Percentiles rank a stretch among this genome's conserved stretches.
Conservation (phyloP, 2,329 filamentous ascomycete species). For the Monosporascus cannonballus region DNA sequence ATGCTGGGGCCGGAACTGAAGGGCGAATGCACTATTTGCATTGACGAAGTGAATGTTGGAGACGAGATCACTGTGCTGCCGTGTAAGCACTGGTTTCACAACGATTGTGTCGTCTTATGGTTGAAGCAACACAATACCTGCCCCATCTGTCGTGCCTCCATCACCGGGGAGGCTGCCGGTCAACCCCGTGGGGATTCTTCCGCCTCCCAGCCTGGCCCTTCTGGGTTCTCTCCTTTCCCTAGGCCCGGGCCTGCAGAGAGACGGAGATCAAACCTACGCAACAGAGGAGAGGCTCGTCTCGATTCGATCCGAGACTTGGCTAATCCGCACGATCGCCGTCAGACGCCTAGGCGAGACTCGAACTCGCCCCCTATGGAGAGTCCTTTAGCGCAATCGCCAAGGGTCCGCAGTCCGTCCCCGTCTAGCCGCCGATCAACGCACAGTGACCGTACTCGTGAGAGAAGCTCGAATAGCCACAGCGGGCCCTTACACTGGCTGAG, state of each 20-base stretch:
- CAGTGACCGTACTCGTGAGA: conserved; percentile 25
- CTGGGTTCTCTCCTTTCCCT: conserved; percentile 13
- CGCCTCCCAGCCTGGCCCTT: conserved; percentile 5
- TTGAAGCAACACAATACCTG: conserved; percentile 88
- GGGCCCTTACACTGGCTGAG: conserved; percentile 39
- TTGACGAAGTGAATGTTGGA: conserved; percentile 71
- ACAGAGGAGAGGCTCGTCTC: conserved; percentile 14
- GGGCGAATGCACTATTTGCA: conserved; percentile 90
- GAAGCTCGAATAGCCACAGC: conserved; percentile 28
- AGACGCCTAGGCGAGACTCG: conserved; percentile 15
- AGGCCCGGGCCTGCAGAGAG: conserved; percentile 11
- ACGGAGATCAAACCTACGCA: conserved; percentile 15
- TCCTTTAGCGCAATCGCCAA: conserved; percentile 11
- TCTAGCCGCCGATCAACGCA: conserved; percentile 16
- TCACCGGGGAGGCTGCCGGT: conserved; percentile 34
- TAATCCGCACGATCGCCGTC: conserved; percentile 7
- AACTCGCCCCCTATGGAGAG: conserved; percentile 19
- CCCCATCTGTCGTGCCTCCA: conserved; percentile 66
- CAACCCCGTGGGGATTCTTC: conserved; percentile 12
- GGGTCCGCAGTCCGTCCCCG: conserved; percentile 22
- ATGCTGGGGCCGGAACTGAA: conserved; percentile 63
- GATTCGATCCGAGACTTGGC: conserved; percentile 14
- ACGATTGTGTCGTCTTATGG: conserved; percentile 76
- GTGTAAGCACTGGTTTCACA: conserved; percentile 93
- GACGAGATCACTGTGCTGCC: conserved; percentile 73